Conservation (phyloP, 1,284 basidiomycete species). For the Agaricales sp. region DNA sequence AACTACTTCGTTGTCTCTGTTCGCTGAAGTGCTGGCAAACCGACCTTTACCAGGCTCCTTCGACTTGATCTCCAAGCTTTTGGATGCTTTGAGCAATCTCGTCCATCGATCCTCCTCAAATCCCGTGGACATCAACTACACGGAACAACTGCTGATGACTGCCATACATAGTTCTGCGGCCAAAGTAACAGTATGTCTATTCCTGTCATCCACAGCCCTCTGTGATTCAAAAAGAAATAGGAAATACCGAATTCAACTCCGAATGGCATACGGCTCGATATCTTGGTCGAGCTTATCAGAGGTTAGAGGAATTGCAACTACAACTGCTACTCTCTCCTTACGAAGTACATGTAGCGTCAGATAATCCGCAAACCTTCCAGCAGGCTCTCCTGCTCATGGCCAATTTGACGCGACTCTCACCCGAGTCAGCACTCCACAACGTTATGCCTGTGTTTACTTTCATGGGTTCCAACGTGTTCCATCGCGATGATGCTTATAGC, state of each 20-base stretch:
- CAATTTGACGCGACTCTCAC: constrained; percentile 73
- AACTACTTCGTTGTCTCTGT: constrained; percentile 33
- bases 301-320: constrained; percentile 31
- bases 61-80: constrained; percentile 61
- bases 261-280: constrained; percentile 58
- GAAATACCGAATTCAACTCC: constrained; percentile 37
- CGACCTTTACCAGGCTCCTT: constrained; percentile 56
- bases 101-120: constrained; percentile 39
- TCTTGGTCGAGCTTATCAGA: constrained; percentile 81
- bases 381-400: constrained; percentile 89
- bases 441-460: constrained; percentile 99
- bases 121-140: constrained; percentile 56
- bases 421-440: constrained; percentile 88
- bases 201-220: neutral
- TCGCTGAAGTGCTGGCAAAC: constrained; percentile 67
- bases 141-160: constrained; percentile 82
- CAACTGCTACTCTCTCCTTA: constrained; percentile 6
- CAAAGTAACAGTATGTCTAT: constrained; percentile 41
- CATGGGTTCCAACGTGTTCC: constrained; percentile 95
- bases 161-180: constrained; percentile 65
- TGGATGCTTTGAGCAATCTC: constrained; percentile 68
- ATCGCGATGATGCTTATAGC: constrained; percentile 92
- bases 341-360: constrained; percentile 43
- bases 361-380: constrained; percentile 92
- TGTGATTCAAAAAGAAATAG: constrained; percentile 16